Percentiles rank a stretch among this genome's conserved stretches.
Conservation (phyloP, 2,329 filamentous ascomycete genomes). For the Fusarium ambrosium region DNA sequence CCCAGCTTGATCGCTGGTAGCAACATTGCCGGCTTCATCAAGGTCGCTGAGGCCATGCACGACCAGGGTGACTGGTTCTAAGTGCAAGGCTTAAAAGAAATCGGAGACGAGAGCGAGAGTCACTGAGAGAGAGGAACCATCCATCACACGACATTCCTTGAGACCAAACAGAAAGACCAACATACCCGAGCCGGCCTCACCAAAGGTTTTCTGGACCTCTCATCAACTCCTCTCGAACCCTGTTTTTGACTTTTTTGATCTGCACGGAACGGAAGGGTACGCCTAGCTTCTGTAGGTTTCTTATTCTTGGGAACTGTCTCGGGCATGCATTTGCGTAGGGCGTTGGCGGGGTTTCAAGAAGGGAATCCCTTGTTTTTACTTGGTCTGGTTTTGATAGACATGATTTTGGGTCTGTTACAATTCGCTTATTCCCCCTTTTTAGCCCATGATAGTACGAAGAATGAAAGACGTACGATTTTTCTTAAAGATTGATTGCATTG, state of each 20-base stretch:
- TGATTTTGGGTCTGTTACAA: conserved; percentile 9
- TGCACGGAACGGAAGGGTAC: conserved; percentile 4
- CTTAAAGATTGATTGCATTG: neutral
- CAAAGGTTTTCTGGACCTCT: conserved; percentile 31
- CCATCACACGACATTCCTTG: neutral
- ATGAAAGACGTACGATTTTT: conserved; percentile 32
- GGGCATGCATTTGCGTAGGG: conserved; percentile 46
- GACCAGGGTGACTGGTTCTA: conserved; percentile 95
- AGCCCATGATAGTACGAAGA: conserved; percentile 38
- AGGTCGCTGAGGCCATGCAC: conserved; percentile 94
- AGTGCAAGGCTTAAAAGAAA: conserved; percentile 5
- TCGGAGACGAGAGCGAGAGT: conserved; percentile 18
- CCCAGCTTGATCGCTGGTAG: conserved; percentile 92
- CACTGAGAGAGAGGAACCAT: conserved; percentile 12
- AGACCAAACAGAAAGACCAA: conserved; percentile 29
- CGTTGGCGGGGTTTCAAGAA: conserved; percentile 45
- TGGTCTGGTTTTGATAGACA: conserved; percentile 17
- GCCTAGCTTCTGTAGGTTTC: conserved; percentile 32
- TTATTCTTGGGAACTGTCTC: conserved; percentile 38
- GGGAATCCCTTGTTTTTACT: conserved; percentile 28
- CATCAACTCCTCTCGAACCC: conserved; percentile 4
- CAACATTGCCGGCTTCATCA: conserved; percentile 98
- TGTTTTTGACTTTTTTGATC: conserved; percentile 12
- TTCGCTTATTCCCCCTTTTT: conserved; percentile 30
- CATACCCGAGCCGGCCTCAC: conserved; percentile 46